Evolutionary conservation across 2,329 filamentous ascomycete species (phyloP), one percentile per base, ranked within the genome.

Genomic region (Kalaharituber pfeilii): DNA sequence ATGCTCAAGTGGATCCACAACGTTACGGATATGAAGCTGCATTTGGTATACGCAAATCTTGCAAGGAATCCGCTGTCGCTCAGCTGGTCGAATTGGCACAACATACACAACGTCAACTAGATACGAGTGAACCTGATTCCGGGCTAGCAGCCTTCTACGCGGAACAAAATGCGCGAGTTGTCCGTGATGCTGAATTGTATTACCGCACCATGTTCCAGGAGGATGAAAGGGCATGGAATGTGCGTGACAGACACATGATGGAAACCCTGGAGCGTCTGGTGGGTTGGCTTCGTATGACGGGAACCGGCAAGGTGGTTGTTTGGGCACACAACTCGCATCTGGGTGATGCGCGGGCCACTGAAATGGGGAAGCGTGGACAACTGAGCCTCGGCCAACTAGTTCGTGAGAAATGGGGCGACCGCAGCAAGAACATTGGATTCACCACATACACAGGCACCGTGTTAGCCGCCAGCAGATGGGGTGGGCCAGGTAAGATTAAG

Each of bases 261-360:
- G 66, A 71, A 18, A 73, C 71, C 0, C 65, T 76, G 25, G 56
- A 63, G 0, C 69, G 73, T 1, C 60, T 75, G 1, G 63, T 75
- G 20, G 63, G 66, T 1, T 33, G 29, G 29, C 8, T 33, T n/a
- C 29, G 29, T 33, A n/a, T 33, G n/a, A 33, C 8, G 29, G 29
- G 29, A 33, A 8, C 8, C 8, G 65, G 65, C 9, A 75, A 74
- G 56, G 72, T 71, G 0, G 68, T 76, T 3, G 70, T 76, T 9
- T 77, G 73, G 73, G 73, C 74, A 25, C 73, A 75, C 58, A 75
- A 75, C 56, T 73, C 69, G 50, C 74, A 76, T 50, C 63, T 74
- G 9, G 74, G 73, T n/a, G 74, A 76, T 59, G 73, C 73, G n/a
- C 67, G 73, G 15, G 70, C 68, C 29, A 75, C 72, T 5, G 70